Conservation (phyloP, 1,284 basidiomycete species). For the Mrakiaceae sp. region DNA sequence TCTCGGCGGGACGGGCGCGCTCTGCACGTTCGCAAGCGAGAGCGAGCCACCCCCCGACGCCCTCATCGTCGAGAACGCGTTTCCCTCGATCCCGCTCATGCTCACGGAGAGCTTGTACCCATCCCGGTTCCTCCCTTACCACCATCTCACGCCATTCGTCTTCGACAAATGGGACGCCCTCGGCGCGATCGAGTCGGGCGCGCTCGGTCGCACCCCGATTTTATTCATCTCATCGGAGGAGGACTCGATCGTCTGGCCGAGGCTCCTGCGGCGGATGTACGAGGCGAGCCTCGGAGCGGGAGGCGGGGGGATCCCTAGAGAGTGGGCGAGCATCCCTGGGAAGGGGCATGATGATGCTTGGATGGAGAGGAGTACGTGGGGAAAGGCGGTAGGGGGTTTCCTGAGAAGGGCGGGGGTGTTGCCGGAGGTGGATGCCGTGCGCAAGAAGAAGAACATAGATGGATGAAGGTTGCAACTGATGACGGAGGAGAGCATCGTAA, state of each 20-base stretch:
- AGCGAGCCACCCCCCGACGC: not conserved
- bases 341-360: conserved; percentile 10
- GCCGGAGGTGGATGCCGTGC: not conserved
- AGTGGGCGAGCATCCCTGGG: conserved; percentile 5
- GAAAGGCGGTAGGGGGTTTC: not conserved
- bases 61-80: conserved; percentile 10
- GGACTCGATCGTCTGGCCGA: conserved; percentile 8
- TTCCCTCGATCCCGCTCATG: conserved; percentile 8
- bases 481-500: no score
- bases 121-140: conserved; percentile 5
- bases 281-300: not conserved
- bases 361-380: conserved; percentile 4
- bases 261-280: conserved; percentile 1
- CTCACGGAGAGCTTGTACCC: conserved; percentile 6
- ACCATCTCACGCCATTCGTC: conserved; percentile 9
- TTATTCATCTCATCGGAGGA: conserved; percentile 8
- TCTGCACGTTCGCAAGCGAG: not conserved
- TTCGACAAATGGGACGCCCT: conserved; percentile 15
- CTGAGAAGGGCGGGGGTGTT: not conserved
- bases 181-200: not conserved
- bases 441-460: not conserved
- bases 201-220: not conserved
- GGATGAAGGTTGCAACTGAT: no score
- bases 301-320: not conserved
- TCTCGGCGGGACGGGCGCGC: not conserved